Percentiles rank a stretch among this genome's conserved stretches.
These are phyloP conservation scores for Nitzschia sp. DNA, from an alignment of 108 stramenopile species.

Conservation along the genomic window DNA sequence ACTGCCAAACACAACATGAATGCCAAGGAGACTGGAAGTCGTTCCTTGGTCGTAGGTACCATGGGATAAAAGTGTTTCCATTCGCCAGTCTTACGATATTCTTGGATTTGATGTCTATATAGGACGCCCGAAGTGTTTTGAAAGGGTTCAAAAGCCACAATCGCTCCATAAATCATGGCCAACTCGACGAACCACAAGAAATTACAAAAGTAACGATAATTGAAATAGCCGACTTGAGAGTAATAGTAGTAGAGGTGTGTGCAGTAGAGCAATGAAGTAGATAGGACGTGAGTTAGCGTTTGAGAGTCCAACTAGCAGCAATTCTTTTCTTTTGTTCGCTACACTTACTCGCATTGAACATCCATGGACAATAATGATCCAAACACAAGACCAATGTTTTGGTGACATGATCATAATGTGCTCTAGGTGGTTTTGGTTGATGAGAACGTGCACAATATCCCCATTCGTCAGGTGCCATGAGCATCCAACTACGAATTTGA, in stretches of 20 bases:
- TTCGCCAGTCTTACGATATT: conserved; percentile 24
- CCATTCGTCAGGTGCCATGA: conserved; percentile 84
- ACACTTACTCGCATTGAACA: conserved; percentile 76
- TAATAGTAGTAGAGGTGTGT: no score
- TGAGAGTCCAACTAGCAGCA: no score
- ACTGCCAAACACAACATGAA: conserved; percentile 87
- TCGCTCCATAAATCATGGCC: conserved; percentile 75
- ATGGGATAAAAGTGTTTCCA: conserved; percentile 42
- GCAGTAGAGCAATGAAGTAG: no score
- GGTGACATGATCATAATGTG: conserved; percentile 88
- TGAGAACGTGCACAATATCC: conserved; percentile 70
- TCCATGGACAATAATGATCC: conserved; percentile 99
- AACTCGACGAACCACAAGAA: conserved; percentile 81
- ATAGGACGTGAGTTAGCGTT: no score
- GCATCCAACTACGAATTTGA: conserved; percentile 58
- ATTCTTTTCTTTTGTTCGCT: no score
- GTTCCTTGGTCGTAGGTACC: conserved; percentile 65
- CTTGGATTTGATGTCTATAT: conserved; percentile 50
- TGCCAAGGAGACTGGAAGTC: conserved; percentile 62
- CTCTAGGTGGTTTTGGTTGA: conserved; percentile 89
- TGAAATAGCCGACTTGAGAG: conserved; percentile 89
- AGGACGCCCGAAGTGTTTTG: conserved; percentile 33
- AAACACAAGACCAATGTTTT: conserved; percentile 88
- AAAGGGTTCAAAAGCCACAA: conserved; percentile 66
- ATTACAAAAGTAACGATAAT: conserved; percentile 97